Percentiles rank a stretch among this genome's conserved stretches.
Evolutionary conservation across 345 rosid species (phyloP).

Genomic region (Ceriops tagal): DNA sequence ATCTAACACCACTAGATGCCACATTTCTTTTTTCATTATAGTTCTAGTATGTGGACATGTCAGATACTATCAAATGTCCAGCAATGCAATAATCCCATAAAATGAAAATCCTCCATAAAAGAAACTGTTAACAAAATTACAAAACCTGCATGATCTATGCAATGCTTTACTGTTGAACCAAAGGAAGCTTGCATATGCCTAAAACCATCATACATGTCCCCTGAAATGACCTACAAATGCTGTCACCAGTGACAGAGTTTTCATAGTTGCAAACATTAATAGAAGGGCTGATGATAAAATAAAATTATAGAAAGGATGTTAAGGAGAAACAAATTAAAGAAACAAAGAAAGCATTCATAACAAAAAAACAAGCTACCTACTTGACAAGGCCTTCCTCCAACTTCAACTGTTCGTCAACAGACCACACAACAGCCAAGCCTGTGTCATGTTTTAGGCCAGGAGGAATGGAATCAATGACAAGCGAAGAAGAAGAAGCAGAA

Average conservation of each 20-base stretch:
- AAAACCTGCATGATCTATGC: neutral
- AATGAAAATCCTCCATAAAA: neutral
- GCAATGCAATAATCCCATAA: neutral
- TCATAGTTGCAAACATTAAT: no score
- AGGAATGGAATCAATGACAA: conserved; percentile 51
- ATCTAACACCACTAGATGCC: no score
- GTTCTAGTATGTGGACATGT: no score
- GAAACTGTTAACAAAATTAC: neutral
- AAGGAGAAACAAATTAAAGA: neutral
- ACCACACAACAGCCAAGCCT: conserved; percentile 74
- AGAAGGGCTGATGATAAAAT: neutral
- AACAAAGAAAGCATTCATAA: neutral
- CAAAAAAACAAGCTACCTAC: conserved; percentile 34
- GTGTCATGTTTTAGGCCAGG: conserved; percentile 57
- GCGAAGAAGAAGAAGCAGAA: conserved; percentile 41
- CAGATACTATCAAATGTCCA: neutral
- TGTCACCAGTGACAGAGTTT: no score
- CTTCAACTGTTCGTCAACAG: conserved; percentile 63
- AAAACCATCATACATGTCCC: no score
- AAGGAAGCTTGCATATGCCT: no score
- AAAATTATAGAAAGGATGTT: neutral
- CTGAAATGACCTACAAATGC: no score
- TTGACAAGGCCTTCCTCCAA: conserved; percentile 66
- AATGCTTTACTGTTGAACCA: no score
- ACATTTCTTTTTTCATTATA: no score